Base-by-base conservation (phyloP, 2,329 filamentous ascomycete species). In the Myriosclerotinia scirpicola region DNA sequence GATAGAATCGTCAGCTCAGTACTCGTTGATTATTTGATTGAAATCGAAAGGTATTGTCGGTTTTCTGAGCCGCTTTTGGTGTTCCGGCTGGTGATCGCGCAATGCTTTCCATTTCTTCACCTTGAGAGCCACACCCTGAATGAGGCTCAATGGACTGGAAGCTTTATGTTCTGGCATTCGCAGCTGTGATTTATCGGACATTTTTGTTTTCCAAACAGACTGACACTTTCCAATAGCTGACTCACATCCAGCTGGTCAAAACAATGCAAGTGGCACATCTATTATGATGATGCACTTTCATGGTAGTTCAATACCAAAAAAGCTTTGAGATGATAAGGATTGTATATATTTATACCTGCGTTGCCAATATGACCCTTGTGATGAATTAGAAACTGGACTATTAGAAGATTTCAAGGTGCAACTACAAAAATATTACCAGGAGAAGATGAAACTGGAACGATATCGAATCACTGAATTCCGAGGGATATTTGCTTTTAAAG, bases 241-340 rank as follows among this genome's bases (percentile, higher is more conserved):
- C 11, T 8, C 9, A 52, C 48, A 14, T 9, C 48, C 11, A 52
- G 12, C n/a, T 26, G 22, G 26, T 52, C 22, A 14, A 11, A 26
- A 52, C 15, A 11, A 14, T 14, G 4, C 15, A 30, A n/a, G 34
- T 14, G 40, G 15, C 15, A 44, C 5, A 15, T 0, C 30, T 53
- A 26, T 17, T 40, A 12, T 8, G 5, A 64, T 1, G 7, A n/a
- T 7, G 58, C n/a, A 69, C n/a, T 55, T 66, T 34, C 40, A 58
- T 46, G 40, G 56, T 5, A 56, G 65, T 65, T 54, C 40, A 6
- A 59, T 55, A 4, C 65, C 65, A 36, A 26, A 65, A 40, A 52
- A 61, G 17, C 52, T 67, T 26, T 1, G 44, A 38, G 58, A 68
- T 34, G 59, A 64, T 22, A 46, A 53, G n/a, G 14, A 46, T 53